Conservation (phyloP, 371 early-diverging fungal genomes). For the Lichtheimia hyalospora region DNA sequence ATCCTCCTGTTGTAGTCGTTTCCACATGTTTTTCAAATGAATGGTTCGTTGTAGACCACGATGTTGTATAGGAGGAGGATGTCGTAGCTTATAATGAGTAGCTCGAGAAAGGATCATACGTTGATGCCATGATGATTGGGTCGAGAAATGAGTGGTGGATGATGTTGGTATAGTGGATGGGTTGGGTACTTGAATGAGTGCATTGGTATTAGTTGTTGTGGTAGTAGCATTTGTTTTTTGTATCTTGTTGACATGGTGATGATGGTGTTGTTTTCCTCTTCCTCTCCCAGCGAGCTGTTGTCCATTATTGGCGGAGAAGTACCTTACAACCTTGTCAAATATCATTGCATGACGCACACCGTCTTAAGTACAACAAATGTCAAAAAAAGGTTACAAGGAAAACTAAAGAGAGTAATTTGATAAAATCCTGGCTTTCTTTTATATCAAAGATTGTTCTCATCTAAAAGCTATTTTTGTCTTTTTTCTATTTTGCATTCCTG, state of each 20-base stretch:
- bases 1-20: constrained; percentile 1
- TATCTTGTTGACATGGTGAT: background rate
- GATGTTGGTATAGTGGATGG: background rate
- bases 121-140: constrained; percentile 3
- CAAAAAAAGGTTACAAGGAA: too few species aligned
- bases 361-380: too few species aligned
- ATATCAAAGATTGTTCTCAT: too few species aligned
- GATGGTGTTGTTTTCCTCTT: background rate
- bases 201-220: background rate
- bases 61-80: background rate
- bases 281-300: too few species aligned
- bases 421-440: too few species aligned
- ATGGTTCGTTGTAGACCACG: background rate
- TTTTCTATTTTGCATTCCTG: too few species aligned
- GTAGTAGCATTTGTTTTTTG: background rate
- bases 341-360: background rate
- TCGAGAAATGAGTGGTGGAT: background rate
- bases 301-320: background rate
- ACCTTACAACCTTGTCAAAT: background rate
- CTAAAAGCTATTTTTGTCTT: too few species aligned
- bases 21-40: constrained; percentile 8
- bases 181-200: too few species aligned
- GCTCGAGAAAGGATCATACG: background rate
- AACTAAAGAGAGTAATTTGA: too few species aligned
- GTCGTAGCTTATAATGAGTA: constrained; percentile 5